Evolutionary conservation across 73 alveolate species (phyloP).

Genomic region (Uronychia setigera): DNA sequence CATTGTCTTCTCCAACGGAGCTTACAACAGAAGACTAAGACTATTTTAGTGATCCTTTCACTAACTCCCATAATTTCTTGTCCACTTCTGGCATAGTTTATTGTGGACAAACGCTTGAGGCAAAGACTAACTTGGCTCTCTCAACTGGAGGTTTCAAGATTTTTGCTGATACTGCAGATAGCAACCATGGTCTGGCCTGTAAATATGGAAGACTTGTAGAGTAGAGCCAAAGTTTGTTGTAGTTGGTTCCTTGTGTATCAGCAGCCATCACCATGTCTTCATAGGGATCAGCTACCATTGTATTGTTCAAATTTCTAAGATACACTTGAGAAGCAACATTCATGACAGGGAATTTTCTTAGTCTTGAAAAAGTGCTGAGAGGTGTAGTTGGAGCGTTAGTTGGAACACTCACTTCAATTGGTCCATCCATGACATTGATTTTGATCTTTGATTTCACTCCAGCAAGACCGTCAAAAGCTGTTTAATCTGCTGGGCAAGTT

Average conservation of each 20-base stretch:
- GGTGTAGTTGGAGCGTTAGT: background rate
- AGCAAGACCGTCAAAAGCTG: background rate
- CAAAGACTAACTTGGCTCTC: background rate
- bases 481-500: background rate
- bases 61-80: background rate
- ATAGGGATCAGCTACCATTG: background rate
- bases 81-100: background rate
- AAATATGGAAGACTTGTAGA: background rate
- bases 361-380: background rate
- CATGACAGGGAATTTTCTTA: background rate
- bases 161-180: conserved; percentile 2
- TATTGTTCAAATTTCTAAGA: background rate
- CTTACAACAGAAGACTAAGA: background rate
- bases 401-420: background rate
- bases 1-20: background rate
- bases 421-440: background rate
- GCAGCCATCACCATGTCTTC: background rate
- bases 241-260: background rate
- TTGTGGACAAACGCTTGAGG: background rate
- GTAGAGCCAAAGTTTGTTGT: conserved; percentile 14
- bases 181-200: conserved; percentile 24
- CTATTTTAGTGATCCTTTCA: background rate
- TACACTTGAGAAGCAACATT: background rate
- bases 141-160: conserved; percentile 3
- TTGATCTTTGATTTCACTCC: background rate